Conservation (phyloP, 2,329 filamentous ascomycete genomes). For the Diplodia seriata region DNA sequence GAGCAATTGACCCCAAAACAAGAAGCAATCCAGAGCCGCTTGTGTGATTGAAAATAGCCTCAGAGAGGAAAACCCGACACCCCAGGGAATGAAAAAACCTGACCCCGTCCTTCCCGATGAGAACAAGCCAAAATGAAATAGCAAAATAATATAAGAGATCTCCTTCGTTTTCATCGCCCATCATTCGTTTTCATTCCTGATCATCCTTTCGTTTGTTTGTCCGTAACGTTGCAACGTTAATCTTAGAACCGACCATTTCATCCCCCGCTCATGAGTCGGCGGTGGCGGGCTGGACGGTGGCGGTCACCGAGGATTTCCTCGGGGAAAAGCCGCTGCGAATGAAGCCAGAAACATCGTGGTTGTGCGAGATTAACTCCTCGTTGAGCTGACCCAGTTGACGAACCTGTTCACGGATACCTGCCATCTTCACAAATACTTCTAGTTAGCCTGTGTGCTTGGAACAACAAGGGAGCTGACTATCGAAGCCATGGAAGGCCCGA, state of each 20-base stretch:
- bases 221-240: background rate
- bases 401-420: conserved; percentile 29
- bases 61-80: conserved; percentile 6
- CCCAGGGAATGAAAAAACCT: background rate
- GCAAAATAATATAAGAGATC: background rate
- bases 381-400: conserved; percentile 32
- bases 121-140: background rate
- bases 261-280: conserved; percentile 12
- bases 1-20: background rate
- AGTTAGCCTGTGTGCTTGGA: conserved; percentile 20
- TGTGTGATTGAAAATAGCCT: background rate
- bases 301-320: conserved; percentile 2
- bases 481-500: conserved; percentile 7
- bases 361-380: conserved; percentile 30
- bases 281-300: background rate
- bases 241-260: background rate
- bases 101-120: background rate
- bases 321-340: conserved; percentile 20
- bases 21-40: conserved; percentile 13
- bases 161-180: conserved; percentile 18
- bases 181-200: conserved; percentile 11
- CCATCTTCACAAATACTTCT: conserved; percentile 28
- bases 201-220: conserved; percentile 21
- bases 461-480: conserved; percentile 30
- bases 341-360: conserved; percentile 22